A percentile compares a stretch with the other conserved stretches of the same genome.
phyloP scores from a whole-genome alignment of 2,329 filamentous ascomycete species.

The Esteya vermicola region DNA sequence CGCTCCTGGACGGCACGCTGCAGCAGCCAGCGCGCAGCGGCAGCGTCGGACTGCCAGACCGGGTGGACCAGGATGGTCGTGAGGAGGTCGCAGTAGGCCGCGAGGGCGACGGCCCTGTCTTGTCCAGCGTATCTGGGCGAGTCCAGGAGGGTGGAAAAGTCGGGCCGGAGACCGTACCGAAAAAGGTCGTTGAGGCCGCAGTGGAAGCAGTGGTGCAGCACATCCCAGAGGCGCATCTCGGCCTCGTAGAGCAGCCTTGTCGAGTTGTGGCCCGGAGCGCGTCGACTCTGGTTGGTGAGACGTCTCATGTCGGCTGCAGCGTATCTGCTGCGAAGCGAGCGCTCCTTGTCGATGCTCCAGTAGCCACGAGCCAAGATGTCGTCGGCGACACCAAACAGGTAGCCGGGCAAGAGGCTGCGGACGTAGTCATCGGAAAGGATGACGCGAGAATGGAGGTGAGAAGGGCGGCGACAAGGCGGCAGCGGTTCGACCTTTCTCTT shows the following conservation, averaged over 20 bases:
- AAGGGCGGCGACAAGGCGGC: neutral
- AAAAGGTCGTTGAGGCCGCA: conserved; percentile 9
- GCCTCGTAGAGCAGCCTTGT: neutral
- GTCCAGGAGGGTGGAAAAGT: neutral
- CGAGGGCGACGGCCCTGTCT: neutral
- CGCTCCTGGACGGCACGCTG: conserved; percentile 8
- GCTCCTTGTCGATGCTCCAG: conserved; percentile 7
- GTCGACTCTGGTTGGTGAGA: neutral
- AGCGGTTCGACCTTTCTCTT: neutral
- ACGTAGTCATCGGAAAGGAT: conserved; percentile 2
- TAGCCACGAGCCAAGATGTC: conserved; percentile 3
- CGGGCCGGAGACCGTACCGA: conserved; percentile 9
- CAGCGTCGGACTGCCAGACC: conserved; percentile 6
- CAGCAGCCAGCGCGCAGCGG: conserved; percentile 8
- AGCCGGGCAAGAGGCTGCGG: conserved; percentile 5
- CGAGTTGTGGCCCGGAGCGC: neutral
- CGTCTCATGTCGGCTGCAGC: neutral
- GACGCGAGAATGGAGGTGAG: neutral
- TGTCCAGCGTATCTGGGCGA: neutral
- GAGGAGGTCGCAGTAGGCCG: conserved; percentile 6
- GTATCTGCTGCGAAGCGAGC: neutral
- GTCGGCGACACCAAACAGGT: conserved; percentile 7
- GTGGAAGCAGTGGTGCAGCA: conserved; percentile 9
- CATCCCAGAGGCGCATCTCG: conserved; percentile 8
- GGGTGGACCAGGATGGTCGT: conserved; percentile 7